These are phyloP conservation scores for Colletotrichum echinochloae DNA, from an alignment of 2,329 filamentous ascomycete genomes.

Conservation along the genomic window DNA sequence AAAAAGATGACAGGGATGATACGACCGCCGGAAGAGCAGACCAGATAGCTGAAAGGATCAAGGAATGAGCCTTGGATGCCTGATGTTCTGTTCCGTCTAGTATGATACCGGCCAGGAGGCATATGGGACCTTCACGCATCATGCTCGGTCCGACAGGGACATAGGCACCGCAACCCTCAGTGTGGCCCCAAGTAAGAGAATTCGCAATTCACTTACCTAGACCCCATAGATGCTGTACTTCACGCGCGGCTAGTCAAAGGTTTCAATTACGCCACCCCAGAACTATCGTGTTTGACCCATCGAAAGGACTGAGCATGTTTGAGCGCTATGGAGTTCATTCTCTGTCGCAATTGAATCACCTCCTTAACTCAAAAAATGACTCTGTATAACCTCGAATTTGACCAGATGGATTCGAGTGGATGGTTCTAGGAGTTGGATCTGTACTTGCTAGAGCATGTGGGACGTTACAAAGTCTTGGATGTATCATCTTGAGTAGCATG, in stretches of 20 bases:
- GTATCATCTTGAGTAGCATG: not conserved
- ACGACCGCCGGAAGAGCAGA: not conserved
- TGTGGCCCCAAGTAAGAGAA: not conserved
- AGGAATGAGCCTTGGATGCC: not conserved
- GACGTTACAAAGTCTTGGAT: not conserved
- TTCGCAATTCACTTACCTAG: not conserved
- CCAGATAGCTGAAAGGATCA: not conserved
- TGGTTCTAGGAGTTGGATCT: not conserved
- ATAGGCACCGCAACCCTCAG: not conserved
- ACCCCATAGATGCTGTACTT: not conserved
- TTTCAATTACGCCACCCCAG: not conserved
- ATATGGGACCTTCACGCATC: not conserved
- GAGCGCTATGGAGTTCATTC: too few relatives aligned
- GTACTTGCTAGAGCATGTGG: not conserved
- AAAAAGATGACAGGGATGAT: constrained; percentile 45
- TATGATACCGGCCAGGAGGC: not conserved
- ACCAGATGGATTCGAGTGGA: not conserved
- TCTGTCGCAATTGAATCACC: too few relatives aligned
- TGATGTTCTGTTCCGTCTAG: not conserved
- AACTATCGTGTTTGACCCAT: not conserved
- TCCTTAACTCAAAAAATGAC: too few relatives aligned
- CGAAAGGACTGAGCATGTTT: not conserved
- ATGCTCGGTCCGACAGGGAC: not conserved
- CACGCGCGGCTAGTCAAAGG: not conserved
- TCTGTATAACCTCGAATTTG: too few relatives aligned